These are phyloP conservation scores for Cordyceps cicadae DNA, from an alignment of 2,329 filamentous ascomycete genomes.

Conservation along the genomic window DNA sequence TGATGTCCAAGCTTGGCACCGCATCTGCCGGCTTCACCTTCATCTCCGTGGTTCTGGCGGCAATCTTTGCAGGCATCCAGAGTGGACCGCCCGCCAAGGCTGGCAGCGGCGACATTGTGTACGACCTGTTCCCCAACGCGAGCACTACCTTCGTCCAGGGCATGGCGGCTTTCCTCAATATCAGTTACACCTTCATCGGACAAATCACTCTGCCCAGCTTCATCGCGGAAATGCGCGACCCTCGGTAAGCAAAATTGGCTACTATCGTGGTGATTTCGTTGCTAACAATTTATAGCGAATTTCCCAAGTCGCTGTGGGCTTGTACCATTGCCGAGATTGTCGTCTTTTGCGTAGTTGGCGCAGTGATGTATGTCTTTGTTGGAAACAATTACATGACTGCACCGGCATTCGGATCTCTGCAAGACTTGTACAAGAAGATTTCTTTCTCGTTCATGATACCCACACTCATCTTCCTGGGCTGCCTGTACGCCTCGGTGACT, in stretches of 20 bases:
- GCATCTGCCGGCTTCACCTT: constrained; percentile 83
- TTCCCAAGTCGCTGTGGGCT: constrained; percentile 85
- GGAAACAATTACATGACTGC: constrained; percentile 75
- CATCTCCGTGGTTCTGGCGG: constrained; percentile 74
- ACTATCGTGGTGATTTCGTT: constrained; percentile 18
- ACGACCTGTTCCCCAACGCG: constrained; percentile 57
- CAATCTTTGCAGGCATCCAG: constrained; percentile 73
- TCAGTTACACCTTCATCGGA: constrained; percentile 92
- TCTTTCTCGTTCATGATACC: constrained; percentile 94
- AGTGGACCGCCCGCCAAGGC: constrained; percentile 45
- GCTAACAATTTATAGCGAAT: constrained; percentile 55
- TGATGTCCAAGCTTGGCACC: constrained; percentile 70
- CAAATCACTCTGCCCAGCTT: constrained; percentile 92
- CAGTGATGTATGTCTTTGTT: constrained; percentile 76
- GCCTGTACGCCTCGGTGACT: constrained; percentile 83
- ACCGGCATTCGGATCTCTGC: constrained; percentile 78
- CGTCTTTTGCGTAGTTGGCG: constrained; percentile 74
- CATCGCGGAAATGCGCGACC: constrained; percentile 83
- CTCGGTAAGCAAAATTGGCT: constrained; percentile 28
- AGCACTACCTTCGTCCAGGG: constrained; percentile 74
- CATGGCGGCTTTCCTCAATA: constrained; percentile 87
- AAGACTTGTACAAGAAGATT: constrained; percentile 75
- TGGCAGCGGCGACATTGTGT: constrained; percentile 52
- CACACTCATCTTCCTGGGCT: constrained; percentile 84
- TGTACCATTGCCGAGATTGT: constrained; percentile 84